A percentile compares a stretch with the other conserved stretches of the same genome.
Conservation (phyloP, 2,329 filamentous ascomycete species). For the Arthrobotrys sphaeroides region DNA sequence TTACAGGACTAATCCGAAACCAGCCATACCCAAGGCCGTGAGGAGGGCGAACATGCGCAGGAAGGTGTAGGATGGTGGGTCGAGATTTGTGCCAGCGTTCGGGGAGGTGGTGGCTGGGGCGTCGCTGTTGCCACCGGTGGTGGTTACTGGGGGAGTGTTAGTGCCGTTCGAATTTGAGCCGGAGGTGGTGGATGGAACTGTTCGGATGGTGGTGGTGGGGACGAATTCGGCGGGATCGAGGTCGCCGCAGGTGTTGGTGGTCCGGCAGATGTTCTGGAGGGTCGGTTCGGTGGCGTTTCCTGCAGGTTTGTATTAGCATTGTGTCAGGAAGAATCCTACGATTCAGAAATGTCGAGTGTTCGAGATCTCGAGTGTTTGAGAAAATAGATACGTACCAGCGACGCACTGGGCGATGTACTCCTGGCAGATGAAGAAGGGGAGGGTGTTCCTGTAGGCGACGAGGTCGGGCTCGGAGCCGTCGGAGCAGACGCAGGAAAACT, state of each 20-base stretch:
- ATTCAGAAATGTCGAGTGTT: no score
- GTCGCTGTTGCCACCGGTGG: background rate
- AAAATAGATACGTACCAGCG: conserved; percentile 25
- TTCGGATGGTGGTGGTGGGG: conserved; percentile 29
- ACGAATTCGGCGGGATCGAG: conserved; percentile 40
- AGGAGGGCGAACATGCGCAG: conserved; percentile 25
- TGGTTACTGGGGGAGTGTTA: background rate
- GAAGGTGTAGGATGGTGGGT: background rate
- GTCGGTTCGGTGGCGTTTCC: conserved; percentile 41
- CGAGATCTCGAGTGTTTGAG: no score
- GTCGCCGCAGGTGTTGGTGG: conserved; percentile 48
- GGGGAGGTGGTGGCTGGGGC: conserved; percentile 19
- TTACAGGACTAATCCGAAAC: conserved; percentile 44
- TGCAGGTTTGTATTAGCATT: conserved; percentile 1
- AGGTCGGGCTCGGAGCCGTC: conserved; percentile 40
- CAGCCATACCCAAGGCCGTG: conserved; percentile 34
- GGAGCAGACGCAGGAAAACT: conserved; percentile 24
- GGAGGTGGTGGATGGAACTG: background rate
- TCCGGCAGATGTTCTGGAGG: conserved; percentile 45
- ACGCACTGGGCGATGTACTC: conserved; percentile 49
- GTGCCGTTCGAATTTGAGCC: background rate
- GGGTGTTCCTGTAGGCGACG: conserved; percentile 38
- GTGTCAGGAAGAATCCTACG: no score
- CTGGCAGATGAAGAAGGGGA: conserved; percentile 48
- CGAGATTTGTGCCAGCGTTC: conserved; percentile 20